Percentiles rank a stretch among this genome's conserved stretches.
phyloP scores from a whole-genome alignment of 495 filamentous ascomycete species.

The Hyphodiscus hymeniophilus region DNA sequence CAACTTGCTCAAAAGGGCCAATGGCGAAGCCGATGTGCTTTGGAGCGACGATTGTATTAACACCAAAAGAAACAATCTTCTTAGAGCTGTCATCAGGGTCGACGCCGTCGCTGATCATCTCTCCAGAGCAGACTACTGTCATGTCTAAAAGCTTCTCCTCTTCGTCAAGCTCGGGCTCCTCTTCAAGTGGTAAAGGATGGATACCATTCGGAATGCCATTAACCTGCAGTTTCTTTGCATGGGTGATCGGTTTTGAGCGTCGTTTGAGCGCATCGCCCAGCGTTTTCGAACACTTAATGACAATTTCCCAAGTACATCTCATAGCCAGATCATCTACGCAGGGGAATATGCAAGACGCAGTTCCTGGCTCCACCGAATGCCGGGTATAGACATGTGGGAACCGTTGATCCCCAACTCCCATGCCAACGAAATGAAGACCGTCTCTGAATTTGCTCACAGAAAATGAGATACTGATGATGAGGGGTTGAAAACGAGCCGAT shows the following conservation, averaged over 20 bases:
- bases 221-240: conserved; percentile 11
- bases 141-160: conserved; percentile 84
- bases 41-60: conserved; percentile 60
- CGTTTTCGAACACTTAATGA: conserved; percentile 74
- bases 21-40: conserved; percentile 88
- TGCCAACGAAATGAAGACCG: conserved; percentile 84
- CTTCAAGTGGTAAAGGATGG: conserved; percentile 16
- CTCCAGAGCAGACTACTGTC: conserved; percentile 82
- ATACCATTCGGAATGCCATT: conserved; percentile 17
- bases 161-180: conserved; percentile 37
- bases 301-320: conserved; percentile 79
- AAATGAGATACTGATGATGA: conserved; percentile 60
- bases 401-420: conserved; percentile 63
- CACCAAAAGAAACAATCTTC: conserved; percentile 77
- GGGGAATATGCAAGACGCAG: conserved; percentile 78
- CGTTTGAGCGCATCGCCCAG: conserved; percentile 69
- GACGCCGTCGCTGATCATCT: conserved; percentile 69
- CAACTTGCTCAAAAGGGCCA: conserved; percentile 89
- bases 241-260: conserved; percentile 8
- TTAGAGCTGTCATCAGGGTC: conserved; percentile 66
- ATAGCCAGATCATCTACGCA: conserved; percentile 78
- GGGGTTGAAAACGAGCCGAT: conserved; percentile 15
- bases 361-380: conserved; percentile 67
- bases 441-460: conserved; percentile 63
- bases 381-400: conserved; percentile 91